Base-by-base conservation (phyloP, 2,329 filamentous ascomycete species). In the Fusarium secorum region DNA sequence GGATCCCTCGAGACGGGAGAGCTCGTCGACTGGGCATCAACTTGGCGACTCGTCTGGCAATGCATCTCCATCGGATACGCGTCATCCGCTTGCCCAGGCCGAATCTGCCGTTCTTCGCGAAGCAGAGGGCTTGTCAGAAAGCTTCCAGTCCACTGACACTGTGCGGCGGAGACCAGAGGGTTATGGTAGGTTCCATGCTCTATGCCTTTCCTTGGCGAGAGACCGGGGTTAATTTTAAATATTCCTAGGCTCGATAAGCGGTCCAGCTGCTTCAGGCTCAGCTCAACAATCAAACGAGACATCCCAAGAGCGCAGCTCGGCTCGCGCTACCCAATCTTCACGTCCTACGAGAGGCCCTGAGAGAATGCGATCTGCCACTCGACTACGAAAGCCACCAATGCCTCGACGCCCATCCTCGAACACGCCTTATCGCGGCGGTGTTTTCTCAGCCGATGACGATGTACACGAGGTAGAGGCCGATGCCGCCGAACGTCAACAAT, bases 401-500 rank as follows among this genome's bases (percentile, higher is more conserved):
- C 80, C 88, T 63, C 91, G 93, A 73, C 90, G 94, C 67, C 86
- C 90, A n/a, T 72, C 70, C 3, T 94, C 93, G 28, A 93, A 88
- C 61, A 89, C 89, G 42, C 94, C 94, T 5, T 89, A 95, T 78
- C 91, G 93, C 58, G 93, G 95, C 33, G 92, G 93, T 68, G 86
- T 95, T 66, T 98, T 97, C 82, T 98, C 95, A 0, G 93, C 93
- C 51, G 95, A 98, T 78, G 95, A 98, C 79, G 94, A 94, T 77
- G 85, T 90, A 28, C 87, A 89, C 71, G 95, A 98, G 80, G 89
- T 97, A 24, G 90, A 93, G 77, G 88, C 89, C 68, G 92, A 94
- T 76, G 82, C 87, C 68, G 82, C 81, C 46, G 83, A 80, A 65
- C 83, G 86, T 72, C 83, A 88, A 62, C 80, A 78, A 11, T 77